Evolutionary conservation across 495 filamentous ascomycete species (phyloP), one percentile per base, ranked within the genome.

Genomic region (Aspergillus sclerotioniger): DNA sequence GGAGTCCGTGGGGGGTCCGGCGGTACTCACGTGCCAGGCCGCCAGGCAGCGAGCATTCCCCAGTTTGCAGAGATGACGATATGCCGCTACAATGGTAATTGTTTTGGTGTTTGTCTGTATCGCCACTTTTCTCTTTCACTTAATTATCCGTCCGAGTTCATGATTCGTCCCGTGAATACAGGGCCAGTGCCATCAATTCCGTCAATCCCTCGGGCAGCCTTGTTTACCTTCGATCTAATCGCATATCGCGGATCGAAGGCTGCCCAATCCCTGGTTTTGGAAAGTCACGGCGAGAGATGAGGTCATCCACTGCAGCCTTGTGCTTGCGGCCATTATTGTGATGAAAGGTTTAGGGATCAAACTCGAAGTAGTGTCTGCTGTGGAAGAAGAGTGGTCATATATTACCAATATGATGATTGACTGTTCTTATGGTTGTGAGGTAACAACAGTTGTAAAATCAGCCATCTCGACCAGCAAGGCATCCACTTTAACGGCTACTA

Each of bases 1-100:
- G 35, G 25, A 28, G 44, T 13, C 41, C 44, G 19, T 20, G 44
- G 21, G 13, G 25, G 12, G 21, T 49, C 25, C 12, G 46, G 28
- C 17, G 51, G 9, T 12, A n/a, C 37, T 55, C 55, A 57, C 55
- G 55, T 57, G 55, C 35, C 4, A 32, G 16, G 32, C 3, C 16
- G 51, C n/a, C 25, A 25, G 25, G 25, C 25, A 25, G 2, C 25
- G 2, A 25, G 25, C 25, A n/a, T 19, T 52, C 6, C 3, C 50
- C 32, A 35, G 47, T n/a, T 50, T 10, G 32, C 20, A 35, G 31
- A 15, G 5, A 5, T 5, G 25, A 2, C 25, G 2, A 5, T n/a
- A 25, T 25, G 25, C 25, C n/a, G n/a, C n/a, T n/a, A n/a, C n/a
- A n/a, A n/a, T n/a, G n/a, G n/a, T n/a, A n/a, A n/a, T n/a, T n/a